phyloP scores from a whole-genome alignment of 768 basidiomycete genomes.

The Chalciporus sphaerocephalus region DNA sequence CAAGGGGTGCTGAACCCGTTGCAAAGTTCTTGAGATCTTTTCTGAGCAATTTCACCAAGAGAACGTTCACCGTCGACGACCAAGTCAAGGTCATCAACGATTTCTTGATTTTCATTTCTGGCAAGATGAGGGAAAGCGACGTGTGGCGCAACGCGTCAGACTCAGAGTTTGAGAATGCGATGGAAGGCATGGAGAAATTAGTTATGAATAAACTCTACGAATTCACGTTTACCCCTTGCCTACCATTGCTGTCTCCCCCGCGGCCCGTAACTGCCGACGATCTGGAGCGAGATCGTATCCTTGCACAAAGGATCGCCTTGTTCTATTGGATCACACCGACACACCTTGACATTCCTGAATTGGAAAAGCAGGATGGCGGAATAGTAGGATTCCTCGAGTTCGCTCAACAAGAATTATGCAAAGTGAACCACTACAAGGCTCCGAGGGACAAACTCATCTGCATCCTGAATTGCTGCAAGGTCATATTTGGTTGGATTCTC shows the following conservation, averaged over 20 bases:
- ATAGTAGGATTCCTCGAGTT: constrained; percentile 79
- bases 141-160: constrained; percentile 77
- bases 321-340: constrained; percentile 87
- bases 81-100: constrained; percentile 95
- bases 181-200: constrained; percentile 99
- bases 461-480: constrained; percentile 96
- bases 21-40: constrained; percentile 95
- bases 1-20: constrained; percentile 82
- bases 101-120: constrained; percentile 85
- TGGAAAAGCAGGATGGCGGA: constrained; percentile 48
- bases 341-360: constrained; percentile 87
- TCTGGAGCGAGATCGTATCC: constrained; percentile 89
- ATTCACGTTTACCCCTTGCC: constrained; percentile 89
- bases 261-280: constrained; percentile 89
- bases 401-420: constrained; percentile 88
- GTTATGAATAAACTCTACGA: constrained; percentile 98
- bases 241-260: constrained; percentile 59
- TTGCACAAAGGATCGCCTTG: constrained; percentile 83
- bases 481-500: constrained; percentile 82
- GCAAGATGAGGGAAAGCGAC: constrained; percentile 80
- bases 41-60: constrained; percentile 87
- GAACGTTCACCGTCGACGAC: constrained; percentile 86
- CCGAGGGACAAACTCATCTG: constrained; percentile 98
- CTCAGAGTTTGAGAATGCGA: constrained; percentile 89
- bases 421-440: constrained; percentile 98